These are phyloP conservation scores for Bacidia rubella DNA, from an alignment of 495 filamentous ascomycete genomes.

Conservation along the genomic window DNA sequence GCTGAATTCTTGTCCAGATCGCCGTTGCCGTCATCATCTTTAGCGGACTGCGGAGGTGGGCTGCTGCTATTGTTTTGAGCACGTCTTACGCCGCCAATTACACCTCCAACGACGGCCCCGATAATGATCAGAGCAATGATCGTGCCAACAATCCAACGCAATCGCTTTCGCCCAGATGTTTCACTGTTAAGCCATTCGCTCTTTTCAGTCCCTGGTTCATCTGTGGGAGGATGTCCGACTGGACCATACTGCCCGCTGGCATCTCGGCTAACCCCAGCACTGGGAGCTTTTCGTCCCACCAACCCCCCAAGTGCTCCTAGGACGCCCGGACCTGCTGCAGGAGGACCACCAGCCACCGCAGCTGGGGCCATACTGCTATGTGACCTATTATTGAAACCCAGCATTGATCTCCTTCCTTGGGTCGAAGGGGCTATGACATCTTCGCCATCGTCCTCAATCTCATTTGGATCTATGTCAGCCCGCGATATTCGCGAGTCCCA, in stretches of 20 bases:
- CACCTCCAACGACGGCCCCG: conserved; percentile 62
- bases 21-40: conserved; percentile 35
- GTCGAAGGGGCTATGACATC: conserved; percentile 47
- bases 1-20: conserved; percentile 59
- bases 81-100: conserved; percentile 49
- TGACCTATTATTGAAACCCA: conserved; percentile 35
- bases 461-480: conserved; percentile 56
- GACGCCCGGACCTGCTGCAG: conserved; percentile 41
- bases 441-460: conserved; percentile 75
- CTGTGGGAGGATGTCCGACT: conserved; percentile 28
- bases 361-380: conserved; percentile 22
- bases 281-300: conserved; percentile 16
- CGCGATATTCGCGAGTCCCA: conserved; percentile 37
- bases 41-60: conserved; percentile 16
- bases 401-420: conserved; percentile 33
- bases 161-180: conserved; percentile 49
- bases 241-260: conserved; percentile 36
- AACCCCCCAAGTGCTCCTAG: conserved; percentile 28
- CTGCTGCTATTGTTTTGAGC: conserved; percentile 6
- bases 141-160: conserved; percentile 52
- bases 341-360: conserved; percentile 34
- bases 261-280: conserved; percentile 12
- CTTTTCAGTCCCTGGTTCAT: conserved; percentile 31
- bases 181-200: conserved; percentile 44
- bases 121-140: conserved; percentile 50